Conservation (phyloP, 176 grass and related monocot species). For the Avena insularis region DNA sequence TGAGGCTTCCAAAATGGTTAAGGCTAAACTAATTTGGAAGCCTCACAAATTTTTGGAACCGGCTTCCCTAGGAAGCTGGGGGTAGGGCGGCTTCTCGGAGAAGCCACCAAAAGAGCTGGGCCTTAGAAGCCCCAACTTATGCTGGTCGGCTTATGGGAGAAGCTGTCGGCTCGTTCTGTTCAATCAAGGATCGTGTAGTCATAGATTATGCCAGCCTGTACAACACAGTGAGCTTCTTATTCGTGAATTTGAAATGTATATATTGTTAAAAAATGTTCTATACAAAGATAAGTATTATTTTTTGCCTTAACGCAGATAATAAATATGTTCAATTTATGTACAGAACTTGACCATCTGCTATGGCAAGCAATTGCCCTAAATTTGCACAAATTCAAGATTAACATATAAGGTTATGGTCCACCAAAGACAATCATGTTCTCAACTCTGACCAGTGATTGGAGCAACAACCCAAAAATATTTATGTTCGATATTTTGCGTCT, state of each 20-base stretch:
- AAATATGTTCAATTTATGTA: neutral
- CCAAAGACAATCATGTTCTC: slow-evolving; percentile 26
- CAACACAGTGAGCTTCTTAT: neutral
- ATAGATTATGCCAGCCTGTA: neutral
- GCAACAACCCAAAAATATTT: neutral
- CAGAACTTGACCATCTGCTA: slow-evolving; percentile 11
- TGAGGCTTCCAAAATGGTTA: too few relatives aligned
- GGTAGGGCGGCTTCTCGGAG: too few relatives aligned
- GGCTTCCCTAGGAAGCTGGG: too few relatives aligned
- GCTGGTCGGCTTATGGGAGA: too few relatives aligned
- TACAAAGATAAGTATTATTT: neutral
- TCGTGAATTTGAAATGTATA: neutral
- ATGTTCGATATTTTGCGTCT: slow-evolving; percentile 17
- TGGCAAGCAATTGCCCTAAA: slow-evolving; percentile 13
- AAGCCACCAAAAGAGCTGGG: too few relatives aligned
- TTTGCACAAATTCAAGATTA: slow-evolving; percentile 12
- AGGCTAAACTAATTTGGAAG: too few relatives aligned
- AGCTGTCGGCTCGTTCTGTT: neutral
- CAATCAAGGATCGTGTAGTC: neutral
- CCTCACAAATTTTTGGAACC: too few relatives aligned
- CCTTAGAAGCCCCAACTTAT: too few relatives aligned
- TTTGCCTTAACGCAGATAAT: slow-evolving; percentile 9
- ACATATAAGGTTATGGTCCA: neutral
- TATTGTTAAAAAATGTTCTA: slow-evolving; percentile 10
- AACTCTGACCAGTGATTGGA: neutral